These are phyloP conservation scores for Zymoseptoria passerinii DNA, from an alignment of 2,329 filamentous ascomycete genomes.

Conservation along the genomic window DNA sequence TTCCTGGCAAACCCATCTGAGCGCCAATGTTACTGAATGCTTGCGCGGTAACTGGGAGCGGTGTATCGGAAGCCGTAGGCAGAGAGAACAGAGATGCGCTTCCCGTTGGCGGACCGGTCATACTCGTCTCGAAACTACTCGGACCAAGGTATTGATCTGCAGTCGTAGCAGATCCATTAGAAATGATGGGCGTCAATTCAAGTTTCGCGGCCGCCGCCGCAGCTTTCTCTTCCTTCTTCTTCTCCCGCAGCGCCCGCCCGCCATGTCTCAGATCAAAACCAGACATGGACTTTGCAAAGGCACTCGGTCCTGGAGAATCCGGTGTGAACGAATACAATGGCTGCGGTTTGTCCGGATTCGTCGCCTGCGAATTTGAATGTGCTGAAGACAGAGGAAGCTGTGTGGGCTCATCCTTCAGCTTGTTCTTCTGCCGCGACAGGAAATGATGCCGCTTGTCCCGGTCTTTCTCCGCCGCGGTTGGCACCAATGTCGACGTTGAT, in stretches of 20 bases:
- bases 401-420: slow-evolving; percentile 58
- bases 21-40: slow-evolving; percentile 38
- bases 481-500: slow-evolving; percentile 67
- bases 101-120: slow-evolving; percentile 23
- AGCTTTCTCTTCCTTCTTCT: slow-evolving; percentile 49
- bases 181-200: slow-evolving; percentile 25
- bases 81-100: slow-evolving; percentile 26
- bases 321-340: slow-evolving; percentile 76
- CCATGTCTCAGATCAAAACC: slow-evolving; percentile 72
- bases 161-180: slow-evolving; percentile 22
- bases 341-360: slow-evolving; percentile 64
- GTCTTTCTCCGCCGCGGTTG: slow-evolving; percentile 50
- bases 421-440: slow-evolving; percentile 69
- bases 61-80: slow-evolving; percentile 21
- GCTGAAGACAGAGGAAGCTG: slow-evolving; percentile 66
- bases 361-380: slow-evolving; percentile 66
- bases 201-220: slow-evolving; percentile 31
- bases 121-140: slow-evolving; percentile 18
- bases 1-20: slow-evolving; percentile 40
- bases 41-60: slow-evolving; percentile 29
- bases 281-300: slow-evolving; percentile 75
- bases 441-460: slow-evolving; percentile 76
- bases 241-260: slow-evolving; percentile 67
- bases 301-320: slow-evolving; percentile 58
- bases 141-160: slow-evolving; percentile 22